Evolutionary conservation across 2,329 filamentous ascomycete species (phyloP).

Genomic region (Neophaeococcomyces aloes): DNA sequence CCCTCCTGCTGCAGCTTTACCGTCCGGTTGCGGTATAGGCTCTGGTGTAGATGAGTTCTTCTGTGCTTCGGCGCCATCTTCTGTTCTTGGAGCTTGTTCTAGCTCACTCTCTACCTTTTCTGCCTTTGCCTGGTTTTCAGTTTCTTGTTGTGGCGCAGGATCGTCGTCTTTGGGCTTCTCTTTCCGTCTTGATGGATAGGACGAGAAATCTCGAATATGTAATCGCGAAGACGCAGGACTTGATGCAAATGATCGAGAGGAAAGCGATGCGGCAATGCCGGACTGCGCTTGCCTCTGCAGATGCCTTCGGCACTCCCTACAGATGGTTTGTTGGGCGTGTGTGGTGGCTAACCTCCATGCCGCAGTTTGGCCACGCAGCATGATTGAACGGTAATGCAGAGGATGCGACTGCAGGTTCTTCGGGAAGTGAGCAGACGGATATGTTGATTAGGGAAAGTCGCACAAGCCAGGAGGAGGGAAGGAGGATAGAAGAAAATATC

Average conservation of each 20-base stretch:
- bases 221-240: conserved; percentile 10
- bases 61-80: conserved; percentile 32
- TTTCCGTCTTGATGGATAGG: conserved; percentile 42
- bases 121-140: conserved; percentile 36
- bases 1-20: conserved; percentile 30
- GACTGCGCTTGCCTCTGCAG: conserved; percentile 11
- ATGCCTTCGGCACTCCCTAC: conserved; percentile 21
- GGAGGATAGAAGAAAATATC: no score
- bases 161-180: conserved; percentile 42
- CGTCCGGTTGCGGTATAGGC: conserved; percentile 31
- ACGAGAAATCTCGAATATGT: conserved; percentile 34
- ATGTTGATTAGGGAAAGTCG: no score
- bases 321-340: conserved; percentile 33
- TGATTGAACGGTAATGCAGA: conserved; percentile 24
- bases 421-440: no score
- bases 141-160: conserved; percentile 28
- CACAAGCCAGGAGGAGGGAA: no score
- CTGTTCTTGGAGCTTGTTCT: conserved; percentile 25
- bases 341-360: conserved; percentile 55
- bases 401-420: no score
- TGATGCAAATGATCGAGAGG: neutral
- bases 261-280: conserved; percentile 4
- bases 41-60: conserved; percentile 34
- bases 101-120: conserved; percentile 35
- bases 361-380: conserved; percentile 55